phyloP scores from a whole-genome alignment of 2,329 filamentous ascomycete genomes.

The Endoconidiophora laricicola region DNA sequence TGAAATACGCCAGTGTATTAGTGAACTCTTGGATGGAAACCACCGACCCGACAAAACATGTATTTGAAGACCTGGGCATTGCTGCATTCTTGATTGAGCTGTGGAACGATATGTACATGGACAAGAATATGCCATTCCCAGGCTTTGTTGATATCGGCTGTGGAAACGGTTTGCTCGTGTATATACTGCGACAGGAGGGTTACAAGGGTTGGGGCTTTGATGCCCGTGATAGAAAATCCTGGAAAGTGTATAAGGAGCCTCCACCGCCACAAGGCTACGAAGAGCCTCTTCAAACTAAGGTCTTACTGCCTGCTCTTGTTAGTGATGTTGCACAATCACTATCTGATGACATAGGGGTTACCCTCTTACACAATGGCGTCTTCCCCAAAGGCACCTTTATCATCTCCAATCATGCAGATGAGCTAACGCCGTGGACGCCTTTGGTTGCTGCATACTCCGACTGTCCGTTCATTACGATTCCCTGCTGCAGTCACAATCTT shows the following conservation, averaged over 20 bases:
- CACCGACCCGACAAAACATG: constrained; percentile 79
- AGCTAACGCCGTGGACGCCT: constrained; percentile 91
- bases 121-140: constrained; percentile 37
- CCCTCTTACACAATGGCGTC: constrained; percentile 35
- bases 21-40: constrained; percentile 68
- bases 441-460: constrained; percentile 60
- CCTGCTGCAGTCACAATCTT: constrained; percentile 84
- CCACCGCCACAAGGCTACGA: background rate
- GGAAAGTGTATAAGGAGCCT: constrained; percentile 47
- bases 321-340: constrained; percentile 10
- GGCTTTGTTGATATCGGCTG: constrained; percentile 95
- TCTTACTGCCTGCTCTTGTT: constrained; percentile 33
- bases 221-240: constrained; percentile 70
- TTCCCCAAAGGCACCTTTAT: constrained; percentile 72
- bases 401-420: constrained; percentile 92
- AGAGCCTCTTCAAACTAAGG: constrained; percentile 26
- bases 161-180: constrained; percentile 79
- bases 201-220: constrained; percentile 85
- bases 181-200: constrained; percentile 66
- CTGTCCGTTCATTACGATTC: constrained; percentile 79
- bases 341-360: constrained; percentile 10
- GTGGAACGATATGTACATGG: constrained; percentile 67
- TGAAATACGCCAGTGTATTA: constrained; percentile 55
- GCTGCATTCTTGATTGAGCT: constrained; percentile 85
- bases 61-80: constrained; percentile 87